Percentiles rank a stretch among this genome's conserved stretches.
Conservation (phyloP, 129 eudicot species). For the Gnaphalium uliginosum region DNA sequence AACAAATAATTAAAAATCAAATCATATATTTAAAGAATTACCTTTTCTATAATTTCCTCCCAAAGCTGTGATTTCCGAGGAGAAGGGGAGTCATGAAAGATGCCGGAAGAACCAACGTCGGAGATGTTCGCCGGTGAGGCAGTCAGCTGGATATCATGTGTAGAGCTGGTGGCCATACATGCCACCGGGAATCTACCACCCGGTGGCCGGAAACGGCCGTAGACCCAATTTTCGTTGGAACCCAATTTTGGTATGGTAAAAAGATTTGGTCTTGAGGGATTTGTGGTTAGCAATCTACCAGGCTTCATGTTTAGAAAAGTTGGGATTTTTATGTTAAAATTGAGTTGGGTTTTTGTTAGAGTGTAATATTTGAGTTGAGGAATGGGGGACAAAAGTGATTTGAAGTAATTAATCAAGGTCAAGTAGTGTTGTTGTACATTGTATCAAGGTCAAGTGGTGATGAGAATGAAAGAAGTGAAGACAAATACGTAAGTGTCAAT, state of each 20-base stretch:
- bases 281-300: conserved; percentile 34
- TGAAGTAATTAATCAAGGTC: background rate
- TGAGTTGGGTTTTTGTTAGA: conserved; percentile 20
- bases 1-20: background rate
- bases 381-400: conserved; percentile 16
- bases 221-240: conserved; percentile 39
- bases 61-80: conserved; percentile 28
- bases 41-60: conserved; percentile 73
- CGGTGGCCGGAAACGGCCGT: conserved; percentile 30
- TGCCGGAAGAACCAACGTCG: conserved; percentile 35
- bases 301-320: conserved; percentile 37
- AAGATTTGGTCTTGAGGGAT: conserved; percentile 34
- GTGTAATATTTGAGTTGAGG: background rate
- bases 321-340: background rate
- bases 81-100: conserved; percentile 27
- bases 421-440: no score
- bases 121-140: conserved; percentile 31
- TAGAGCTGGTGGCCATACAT: conserved; percentile 35
- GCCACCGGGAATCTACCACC: conserved; percentile 33
- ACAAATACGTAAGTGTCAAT: conserved; percentile 32
- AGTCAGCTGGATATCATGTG: conserved; percentile 29
- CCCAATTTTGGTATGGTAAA: conserved; percentile 23
- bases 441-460: background rate
- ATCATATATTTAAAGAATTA: background rate
- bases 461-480: conserved; percentile 7